Conservation (phyloP, 2,329 filamentous ascomycete genomes). For the Pseudopyricularia cyperi region DNA sequence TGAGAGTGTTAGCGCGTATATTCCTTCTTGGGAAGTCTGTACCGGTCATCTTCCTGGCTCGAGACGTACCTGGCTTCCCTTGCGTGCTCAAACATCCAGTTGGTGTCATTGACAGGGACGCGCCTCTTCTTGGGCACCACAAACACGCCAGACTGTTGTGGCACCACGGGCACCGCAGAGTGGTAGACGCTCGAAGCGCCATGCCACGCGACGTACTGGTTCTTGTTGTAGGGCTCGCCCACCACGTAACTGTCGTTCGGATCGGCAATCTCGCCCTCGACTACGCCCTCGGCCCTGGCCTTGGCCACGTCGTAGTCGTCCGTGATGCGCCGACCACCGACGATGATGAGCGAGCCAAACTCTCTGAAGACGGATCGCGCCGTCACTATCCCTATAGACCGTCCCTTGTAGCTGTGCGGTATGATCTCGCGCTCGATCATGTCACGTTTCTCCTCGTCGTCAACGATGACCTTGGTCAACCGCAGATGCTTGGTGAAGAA, state of each 20-base stretch:
- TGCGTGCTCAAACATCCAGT: constrained; percentile 95
- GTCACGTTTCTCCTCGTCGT: constrained; percentile 93
- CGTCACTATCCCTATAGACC: constrained; percentile 92
- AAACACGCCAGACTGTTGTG: constrained; percentile 59
- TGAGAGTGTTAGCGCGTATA: constrained; percentile 4
- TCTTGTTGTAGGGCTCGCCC: constrained; percentile 90
- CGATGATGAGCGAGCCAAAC: constrained; percentile 87
- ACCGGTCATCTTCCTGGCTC: background rate
- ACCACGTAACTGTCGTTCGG: constrained; percentile 69
- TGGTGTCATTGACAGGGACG: constrained; percentile 80
- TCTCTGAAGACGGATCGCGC: constrained; percentile 94
- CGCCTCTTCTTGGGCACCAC: constrained; percentile 69
- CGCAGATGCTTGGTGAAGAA: constrained; percentile 98
- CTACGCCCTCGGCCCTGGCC: constrained; percentile 60
- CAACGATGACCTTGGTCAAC: constrained; percentile 95
- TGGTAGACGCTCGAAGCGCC: constrained; percentile 95
- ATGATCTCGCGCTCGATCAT: constrained; percentile 93
- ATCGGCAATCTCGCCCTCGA: constrained; percentile 84
- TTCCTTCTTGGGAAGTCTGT: background rate
- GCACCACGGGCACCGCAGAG: constrained; percentile 64
- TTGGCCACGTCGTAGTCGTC: constrained; percentile 83
- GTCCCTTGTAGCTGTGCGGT: constrained; percentile 95
- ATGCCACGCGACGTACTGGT: constrained; percentile 98
- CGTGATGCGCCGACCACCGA: constrained; percentile 71
- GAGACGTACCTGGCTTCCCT: constrained; percentile 67